phyloP scores from a whole-genome alignment of 108 stramenopile species.

The Chaetoceros muelleri region DNA sequence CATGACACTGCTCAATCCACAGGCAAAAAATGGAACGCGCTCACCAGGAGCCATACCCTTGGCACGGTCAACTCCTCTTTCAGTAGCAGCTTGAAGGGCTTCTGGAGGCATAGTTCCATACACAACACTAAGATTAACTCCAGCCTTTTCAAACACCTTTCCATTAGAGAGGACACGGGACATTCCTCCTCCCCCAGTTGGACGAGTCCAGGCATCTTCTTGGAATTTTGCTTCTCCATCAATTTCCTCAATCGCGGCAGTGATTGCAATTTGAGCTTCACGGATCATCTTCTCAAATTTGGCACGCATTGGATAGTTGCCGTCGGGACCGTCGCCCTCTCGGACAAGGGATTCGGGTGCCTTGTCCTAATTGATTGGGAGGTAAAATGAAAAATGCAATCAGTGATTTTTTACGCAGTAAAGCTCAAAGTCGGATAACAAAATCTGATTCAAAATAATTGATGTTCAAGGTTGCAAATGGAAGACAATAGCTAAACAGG shows the following conservation, averaged over 20 bases:
- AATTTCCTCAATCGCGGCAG: slow-evolving; percentile 71
- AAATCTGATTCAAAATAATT: background rate
- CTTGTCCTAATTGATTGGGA: slow-evolving; percentile 15
- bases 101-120: slow-evolving; percentile 86
- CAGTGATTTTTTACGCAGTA: background rate
- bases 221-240: slow-evolving; percentile 81
- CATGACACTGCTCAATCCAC: slow-evolving; percentile 91
- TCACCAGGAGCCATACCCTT: slow-evolving; percentile 81
- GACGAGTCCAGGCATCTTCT: slow-evolving; percentile 85
- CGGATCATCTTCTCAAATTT: slow-evolving; percentile 86
- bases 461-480: background rate
- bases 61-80: slow-evolving; percentile 87
- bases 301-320: slow-evolving; percentile 87
- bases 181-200: slow-evolving; percentile 91
- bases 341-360: slow-evolving; percentile 59
- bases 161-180: slow-evolving; percentile 82
- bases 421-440: background rate
- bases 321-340: slow-evolving; percentile 84
- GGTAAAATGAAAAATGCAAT: background rate
- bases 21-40: slow-evolving; percentile 92
- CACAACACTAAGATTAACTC: slow-evolving; percentile 90
- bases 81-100: slow-evolving; percentile 88
- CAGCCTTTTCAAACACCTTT: slow-evolving; percentile 95
- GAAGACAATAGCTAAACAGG: background rate
- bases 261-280: slow-evolving; percentile 83